These are phyloP conservation scores for Lactarius evosmus DNA, from an alignment of 768 basidiomycete species.

Conservation along the genomic window DNA sequence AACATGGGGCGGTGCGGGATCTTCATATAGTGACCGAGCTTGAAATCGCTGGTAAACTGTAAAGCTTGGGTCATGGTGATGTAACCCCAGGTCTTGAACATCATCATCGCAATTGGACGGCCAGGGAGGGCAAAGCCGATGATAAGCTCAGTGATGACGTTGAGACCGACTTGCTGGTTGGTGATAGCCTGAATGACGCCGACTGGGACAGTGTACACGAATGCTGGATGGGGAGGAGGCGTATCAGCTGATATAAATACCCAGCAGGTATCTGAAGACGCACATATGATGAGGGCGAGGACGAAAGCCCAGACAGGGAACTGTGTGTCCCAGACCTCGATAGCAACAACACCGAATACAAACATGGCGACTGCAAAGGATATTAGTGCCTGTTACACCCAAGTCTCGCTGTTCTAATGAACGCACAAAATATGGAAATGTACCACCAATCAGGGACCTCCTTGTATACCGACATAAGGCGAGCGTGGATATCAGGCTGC, in stretches of 20 bases:
- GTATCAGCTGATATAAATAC: not conserved
- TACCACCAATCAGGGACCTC: constrained; percentile 92
- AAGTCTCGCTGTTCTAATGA: not conserved
- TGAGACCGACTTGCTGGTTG: constrained; percentile 73
- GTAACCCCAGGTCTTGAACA: constrained; percentile 84
- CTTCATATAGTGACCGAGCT: constrained; percentile 72
- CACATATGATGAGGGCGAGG: constrained; percentile 61
- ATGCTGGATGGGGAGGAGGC: constrained; percentile 27
- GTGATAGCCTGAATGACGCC: constrained; percentile 70
- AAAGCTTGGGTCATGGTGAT: constrained; percentile 68
- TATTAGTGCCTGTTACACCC: not conserved
- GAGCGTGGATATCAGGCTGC: constrained; percentile 81
- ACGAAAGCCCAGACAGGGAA: constrained; percentile 76
- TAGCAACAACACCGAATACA: constrained; percentile 61
- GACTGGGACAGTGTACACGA: constrained; percentile 49
- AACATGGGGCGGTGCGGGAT: constrained; percentile 76
- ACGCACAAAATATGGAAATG: constrained; percentile 50
- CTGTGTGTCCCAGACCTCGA: constrained; percentile 68
- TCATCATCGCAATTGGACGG: constrained; percentile 75
- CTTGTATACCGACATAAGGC: constrained; percentile 71
- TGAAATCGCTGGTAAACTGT: constrained; percentile 70
- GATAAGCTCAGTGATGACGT: constrained; percentile 77
- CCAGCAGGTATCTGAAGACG: constrained; percentile 16
- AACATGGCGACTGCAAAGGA: constrained; percentile 53
- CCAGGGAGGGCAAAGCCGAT: constrained; percentile 80